These are phyloP conservation scores for Lodderomyces jiufengensis DNA, from an alignment of 1,139 yeast genomes.

Conservation along the genomic window DNA sequence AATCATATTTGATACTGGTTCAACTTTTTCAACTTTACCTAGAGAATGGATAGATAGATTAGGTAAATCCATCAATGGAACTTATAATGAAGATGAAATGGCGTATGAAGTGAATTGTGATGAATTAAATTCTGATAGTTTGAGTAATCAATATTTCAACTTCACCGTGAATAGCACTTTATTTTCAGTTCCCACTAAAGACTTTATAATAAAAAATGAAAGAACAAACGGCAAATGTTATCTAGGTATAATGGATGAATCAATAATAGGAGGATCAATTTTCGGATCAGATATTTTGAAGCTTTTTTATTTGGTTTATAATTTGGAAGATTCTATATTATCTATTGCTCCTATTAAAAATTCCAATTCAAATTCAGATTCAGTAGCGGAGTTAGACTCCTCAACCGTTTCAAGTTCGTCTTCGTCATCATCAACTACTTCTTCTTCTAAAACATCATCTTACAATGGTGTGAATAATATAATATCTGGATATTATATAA, in stretches of 20 bases:
- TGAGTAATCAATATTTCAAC: constrained; percentile 15
- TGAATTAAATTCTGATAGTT: constrained; percentile 1
- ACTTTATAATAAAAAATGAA: constrained; percentile 14
- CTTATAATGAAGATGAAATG: constrained; percentile 4
- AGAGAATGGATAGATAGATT: constrained; percentile 32
- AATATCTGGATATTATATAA: too few species aligned
- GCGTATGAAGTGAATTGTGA: constrained; percentile 20
- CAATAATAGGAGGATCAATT: constrained; percentile 8
- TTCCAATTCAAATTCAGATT: neutral
- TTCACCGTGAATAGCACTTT: constrained; percentile 28
- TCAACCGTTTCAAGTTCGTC: neutral
- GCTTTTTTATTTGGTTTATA: constrained; percentile 24
- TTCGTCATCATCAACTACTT: neutral
- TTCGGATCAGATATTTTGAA: constrained; percentile 27
- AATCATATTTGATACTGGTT: constrained; percentile 58
- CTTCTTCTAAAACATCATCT: neutral
- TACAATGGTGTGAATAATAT: too few species aligned
- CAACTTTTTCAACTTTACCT: constrained; percentile 58
- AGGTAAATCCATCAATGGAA: constrained; percentile 29
- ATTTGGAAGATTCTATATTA: constrained; percentile 17
- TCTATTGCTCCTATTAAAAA: constrained; percentile 5
- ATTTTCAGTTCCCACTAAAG: constrained; percentile 26
- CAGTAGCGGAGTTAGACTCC: too few species aligned
- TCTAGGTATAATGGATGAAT: constrained; percentile 18
- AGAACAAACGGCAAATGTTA: constrained; percentile 12